Base-by-base conservation (phyloP, 148 eudicot genomes). In the Simmondsia chinensis region DNA sequence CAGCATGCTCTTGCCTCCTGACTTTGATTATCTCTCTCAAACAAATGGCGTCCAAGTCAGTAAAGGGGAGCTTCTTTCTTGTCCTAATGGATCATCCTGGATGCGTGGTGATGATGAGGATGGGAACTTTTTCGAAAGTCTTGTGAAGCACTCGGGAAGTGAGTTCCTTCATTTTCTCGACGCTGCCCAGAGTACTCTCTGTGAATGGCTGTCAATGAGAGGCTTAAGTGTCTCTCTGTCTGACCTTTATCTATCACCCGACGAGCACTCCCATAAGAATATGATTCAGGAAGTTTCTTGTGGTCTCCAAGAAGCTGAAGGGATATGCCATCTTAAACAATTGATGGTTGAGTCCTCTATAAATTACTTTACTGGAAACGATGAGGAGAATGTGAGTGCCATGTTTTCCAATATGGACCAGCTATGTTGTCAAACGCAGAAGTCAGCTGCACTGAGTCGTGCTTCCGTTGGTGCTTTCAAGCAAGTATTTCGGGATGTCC, bases 191-290 rank as follows among this genome's bases (percentile, higher is more conserved):
- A 72, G 72, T 49, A 76, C 79, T 52, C 80, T 91, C 18, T 74
- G 82, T 50, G 93, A 91, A 52, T 91, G 95, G 95, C 26, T 91
- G 48, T 66, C 83, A 25, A 41, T 35, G 50, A 76, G 88, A 67
- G 97, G 97, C 13, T 57, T 91, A 2, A 91, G 85, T 30, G 95
- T 91, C 41, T 91, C 97, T 2, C 59, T 91, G 38, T 70, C 67
- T 18, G 97, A 91, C 60, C 72, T 91, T 46, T 85, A 82, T 73
- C 73, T 91, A n/a, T 64, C 85, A 39, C 56, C 78, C 26, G 94
- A 91, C 43, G 28, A 27, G 26, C 31, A 61, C 24, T 59, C 64
- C 13, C 80, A 59, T 12, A 42, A 54, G 43, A 85, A 75, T 64
- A 66, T 91, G 74, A 64, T 72, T 7, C 75, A 82, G 10, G 97